A percentile compares a stretch with the other conserved stretches of the same genome.
These are phyloP conservation scores for Aspergillus kassunensis DNA, from an alignment of 495 filamentous ascomycete genomes.

Conservation along the genomic window DNA sequence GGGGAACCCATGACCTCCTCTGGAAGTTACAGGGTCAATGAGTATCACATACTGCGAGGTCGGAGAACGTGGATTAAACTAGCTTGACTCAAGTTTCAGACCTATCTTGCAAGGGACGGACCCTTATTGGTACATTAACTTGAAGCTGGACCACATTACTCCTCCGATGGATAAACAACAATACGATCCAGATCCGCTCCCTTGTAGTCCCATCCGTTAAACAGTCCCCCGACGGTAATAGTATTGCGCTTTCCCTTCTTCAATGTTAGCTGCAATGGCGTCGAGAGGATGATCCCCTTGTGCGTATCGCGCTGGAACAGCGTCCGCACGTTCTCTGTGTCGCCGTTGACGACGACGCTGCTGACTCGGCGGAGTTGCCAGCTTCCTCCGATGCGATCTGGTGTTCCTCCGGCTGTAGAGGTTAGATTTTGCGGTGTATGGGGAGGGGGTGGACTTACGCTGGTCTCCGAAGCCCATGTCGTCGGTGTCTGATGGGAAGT, in stretches of 20 bases:
- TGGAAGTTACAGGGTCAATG: too few species aligned
- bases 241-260: slow-evolving; percentile 23
- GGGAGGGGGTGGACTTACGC: slow-evolving; percentile 14
- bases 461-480: slow-evolving; percentile 29
- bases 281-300: slow-evolving; percentile 26
- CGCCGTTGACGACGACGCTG: slow-evolving; percentile 24
- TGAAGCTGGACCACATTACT: too few species aligned
- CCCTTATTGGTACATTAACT: too few species aligned
- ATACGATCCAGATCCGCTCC: slow-evolving; percentile 27
- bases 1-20: too few species aligned
- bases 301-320: slow-evolving; percentile 26
- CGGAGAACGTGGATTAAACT: too few species aligned
- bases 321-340: slow-evolving; percentile 17
- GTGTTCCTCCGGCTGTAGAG: slow-evolving; percentile 20
- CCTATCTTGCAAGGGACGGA: too few species aligned
- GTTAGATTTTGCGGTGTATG: background rate
- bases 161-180: slow-evolving; percentile 23
- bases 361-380: slow-evolving; percentile 28
- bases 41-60: too few species aligned
- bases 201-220: slow-evolving; percentile 22
- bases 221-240: slow-evolving; percentile 21
- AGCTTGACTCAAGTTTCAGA: too few species aligned
- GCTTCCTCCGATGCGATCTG: slow-evolving; percentile 22
- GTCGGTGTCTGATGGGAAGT: slow-evolving; percentile 16
- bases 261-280: slow-evolving; percentile 21